These are phyloP conservation scores for Austroboletus festivus DNA, from an alignment of 768 basidiomycete species.

Conservation along the genomic window DNA sequence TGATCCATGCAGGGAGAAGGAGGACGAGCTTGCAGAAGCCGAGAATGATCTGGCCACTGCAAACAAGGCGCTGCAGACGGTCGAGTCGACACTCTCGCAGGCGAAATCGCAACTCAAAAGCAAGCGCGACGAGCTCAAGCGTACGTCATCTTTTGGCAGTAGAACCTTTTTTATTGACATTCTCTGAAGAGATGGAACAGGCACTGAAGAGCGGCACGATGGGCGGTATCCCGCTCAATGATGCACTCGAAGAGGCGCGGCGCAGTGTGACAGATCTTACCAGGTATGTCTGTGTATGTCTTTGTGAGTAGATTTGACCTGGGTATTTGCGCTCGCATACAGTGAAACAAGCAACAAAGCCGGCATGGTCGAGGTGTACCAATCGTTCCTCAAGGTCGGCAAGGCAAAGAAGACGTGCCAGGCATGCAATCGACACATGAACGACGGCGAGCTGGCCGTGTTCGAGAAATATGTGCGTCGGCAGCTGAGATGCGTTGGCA, in stretches of 20 bases:
- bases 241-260: slow-evolving; percentile 43
- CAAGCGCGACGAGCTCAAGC: slow-evolving; percentile 60
- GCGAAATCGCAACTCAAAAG: slow-evolving; percentile 57
- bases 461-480: slow-evolving; percentile 70
- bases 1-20: slow-evolving; percentile 54
- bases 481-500: neutral
- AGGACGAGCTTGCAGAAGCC: slow-evolving; percentile 48
- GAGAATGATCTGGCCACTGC: slow-evolving; percentile 36
- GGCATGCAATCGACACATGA: slow-evolving; percentile 71
- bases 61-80: slow-evolving; percentile 57
- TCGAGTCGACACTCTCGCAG: slow-evolving; percentile 60
- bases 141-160: slow-evolving; percentile 34
- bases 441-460: slow-evolving; percentile 46
- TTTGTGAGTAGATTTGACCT: neutral
- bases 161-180: neutral
- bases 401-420: slow-evolving; percentile 66
- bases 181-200: slow-evolving; percentile 38
- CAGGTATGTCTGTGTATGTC: slow-evolving; percentile 7
- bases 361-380: slow-evolving; percentile 48
- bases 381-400: slow-evolving; percentile 53
- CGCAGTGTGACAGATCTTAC: slow-evolving; percentile 13
- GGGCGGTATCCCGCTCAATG: slow-evolving; percentile 42
- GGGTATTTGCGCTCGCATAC: neutral
- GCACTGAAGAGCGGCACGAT: slow-evolving; percentile 39
- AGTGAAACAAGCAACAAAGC: slow-evolving; percentile 24